Conservation (phyloP, 805 yeast species). For the Wickerhamiella azymoides region DNA sequence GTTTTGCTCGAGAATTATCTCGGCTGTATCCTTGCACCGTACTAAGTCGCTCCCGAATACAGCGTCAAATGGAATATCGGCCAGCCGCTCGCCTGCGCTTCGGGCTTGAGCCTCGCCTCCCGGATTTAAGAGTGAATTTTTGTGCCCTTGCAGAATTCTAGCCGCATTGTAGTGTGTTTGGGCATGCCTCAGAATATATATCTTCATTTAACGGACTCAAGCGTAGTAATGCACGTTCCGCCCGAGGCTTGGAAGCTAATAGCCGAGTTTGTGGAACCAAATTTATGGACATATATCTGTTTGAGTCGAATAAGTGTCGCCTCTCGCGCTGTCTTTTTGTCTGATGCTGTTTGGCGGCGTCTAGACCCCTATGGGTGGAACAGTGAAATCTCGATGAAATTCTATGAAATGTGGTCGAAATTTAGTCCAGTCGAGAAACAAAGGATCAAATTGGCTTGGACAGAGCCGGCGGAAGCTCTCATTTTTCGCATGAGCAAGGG, state of each 20-base stretch:
- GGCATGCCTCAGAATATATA: slow-evolving; percentile 56
- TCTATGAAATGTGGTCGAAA: background rate
- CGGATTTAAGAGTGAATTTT: slow-evolving; percentile 48
- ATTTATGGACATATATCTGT: background rate
- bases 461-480: background rate
- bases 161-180: slow-evolving; percentile 61
- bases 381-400: background rate
- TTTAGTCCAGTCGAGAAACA: background rate
- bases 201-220: background rate
- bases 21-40: slow-evolving; percentile 34
- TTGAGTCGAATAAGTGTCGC: background rate
- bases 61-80: slow-evolving; percentile 30
- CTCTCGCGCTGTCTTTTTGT: background rate
- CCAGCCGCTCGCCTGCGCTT: slow-evolving; percentile 36
- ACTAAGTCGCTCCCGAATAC: slow-evolving; percentile 38
- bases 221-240: background rate
- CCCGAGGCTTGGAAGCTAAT: background rate
- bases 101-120: slow-evolving; percentile 49
- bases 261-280: background rate
- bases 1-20: slow-evolving; percentile 27
- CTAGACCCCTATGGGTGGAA: background rate
- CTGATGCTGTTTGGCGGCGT: background rate
- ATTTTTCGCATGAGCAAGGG: background rate
- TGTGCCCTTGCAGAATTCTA: slow-evolving; percentile 69
- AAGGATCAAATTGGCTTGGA: background rate